Evolutionary conservation across 2,329 filamentous ascomycete species (phyloP), one percentile per base, ranked within the genome.

Genomic region (Pezicula radicicola): DNA sequence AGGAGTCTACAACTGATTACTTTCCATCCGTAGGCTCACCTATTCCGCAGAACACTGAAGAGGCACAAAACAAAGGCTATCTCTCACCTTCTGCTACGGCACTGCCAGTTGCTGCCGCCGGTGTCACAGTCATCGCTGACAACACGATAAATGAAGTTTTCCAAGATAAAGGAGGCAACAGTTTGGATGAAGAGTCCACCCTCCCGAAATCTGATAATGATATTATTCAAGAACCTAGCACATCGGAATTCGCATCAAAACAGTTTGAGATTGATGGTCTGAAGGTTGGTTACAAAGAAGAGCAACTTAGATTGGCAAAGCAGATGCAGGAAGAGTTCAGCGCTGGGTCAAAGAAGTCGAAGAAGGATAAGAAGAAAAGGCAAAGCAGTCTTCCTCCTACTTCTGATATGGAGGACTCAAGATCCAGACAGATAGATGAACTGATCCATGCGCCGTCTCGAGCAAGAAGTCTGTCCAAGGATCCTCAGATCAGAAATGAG

Each of bases 301-400:
- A 63, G 39, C 63, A 66, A 50, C 53, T 64, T 28, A 60, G 53
- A 49, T 56, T 65, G 30, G 63, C 60, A 6, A 60, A 55, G 45
- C 60, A 60, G 50, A 49, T 63, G 27, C 60, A 60, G 45, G 58
- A 66, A 40, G 63, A 64, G 43, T 64, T 59, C 13, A 42, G 44
- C 30, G 42, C 54, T 12, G 55, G 57, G 6, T 58, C 49, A 30
- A 64, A 61, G 48, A 60, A 60, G 33, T 61, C 57, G 6, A 64
- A 64, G 51, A 60, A 63, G 40, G 61, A 62, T 59, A 67, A 62
- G 63, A 69, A 54, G 58, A 63, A 63, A 37, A 56, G 60, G 12
- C 58, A 64, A 55, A 61, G 60, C 48, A 48, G 46, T 41, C 49
- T 63, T 43, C 60, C 62, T 36, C 43, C 55, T 9, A 62, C 61